Evolutionary conservation across 2,329 filamentous ascomycete genomes (phyloP).

Genomic region (Esteya vermicola): DNA sequence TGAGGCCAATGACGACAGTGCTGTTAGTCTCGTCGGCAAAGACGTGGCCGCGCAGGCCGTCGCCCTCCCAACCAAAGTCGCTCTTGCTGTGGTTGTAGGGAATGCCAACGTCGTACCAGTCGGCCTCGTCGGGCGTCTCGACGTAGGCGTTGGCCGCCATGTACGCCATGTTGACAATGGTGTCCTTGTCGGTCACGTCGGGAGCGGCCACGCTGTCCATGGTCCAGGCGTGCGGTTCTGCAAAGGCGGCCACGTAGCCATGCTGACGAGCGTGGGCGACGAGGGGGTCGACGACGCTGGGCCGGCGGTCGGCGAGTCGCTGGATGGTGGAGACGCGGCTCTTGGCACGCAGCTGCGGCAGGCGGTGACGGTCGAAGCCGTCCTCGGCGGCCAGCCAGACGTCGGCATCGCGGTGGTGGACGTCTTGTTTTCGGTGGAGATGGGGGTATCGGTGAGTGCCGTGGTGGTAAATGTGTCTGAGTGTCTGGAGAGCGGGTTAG

Average conservation of each 20-base stretch:
- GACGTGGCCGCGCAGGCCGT: conserved; percentile 83
- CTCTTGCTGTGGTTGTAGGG: conserved; percentile 75
- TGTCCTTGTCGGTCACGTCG: conserved; percentile 73
- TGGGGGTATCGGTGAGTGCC: conserved; percentile 65
- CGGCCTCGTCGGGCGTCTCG: conserved; percentile 50
- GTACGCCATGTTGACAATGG: conserved; percentile 67
- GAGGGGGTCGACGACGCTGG: conserved; percentile 63
- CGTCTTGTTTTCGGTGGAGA: conserved; percentile 64
- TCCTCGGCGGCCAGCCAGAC: conserved; percentile 51
- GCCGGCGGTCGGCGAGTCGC: conserved; percentile 64
- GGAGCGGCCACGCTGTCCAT: conserved; percentile 66
- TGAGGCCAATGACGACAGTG: conserved; percentile 82
- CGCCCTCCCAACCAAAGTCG: conserved; percentile 84
- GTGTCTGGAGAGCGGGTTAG: conserved; percentile 28
- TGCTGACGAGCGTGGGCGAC: conserved; percentile 56
- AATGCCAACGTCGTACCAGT: conserved; percentile 71
- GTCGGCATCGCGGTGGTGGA: conserved; percentile 40
- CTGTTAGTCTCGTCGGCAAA: conserved; percentile 76
- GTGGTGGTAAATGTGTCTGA: conserved; percentile 88
- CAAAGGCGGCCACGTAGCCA: conserved; percentile 53
- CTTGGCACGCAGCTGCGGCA: conserved; percentile 42
- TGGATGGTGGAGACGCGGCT: conserved; percentile 60
- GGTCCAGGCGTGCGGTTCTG: conserved; percentile 68
- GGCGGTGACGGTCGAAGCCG: conserved; percentile 33
- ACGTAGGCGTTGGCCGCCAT: conserved; percentile 90